phyloP scores from a whole-genome alignment of 2,329 filamentous ascomycete species.

The Cladosporium sphaerospermum region DNA sequence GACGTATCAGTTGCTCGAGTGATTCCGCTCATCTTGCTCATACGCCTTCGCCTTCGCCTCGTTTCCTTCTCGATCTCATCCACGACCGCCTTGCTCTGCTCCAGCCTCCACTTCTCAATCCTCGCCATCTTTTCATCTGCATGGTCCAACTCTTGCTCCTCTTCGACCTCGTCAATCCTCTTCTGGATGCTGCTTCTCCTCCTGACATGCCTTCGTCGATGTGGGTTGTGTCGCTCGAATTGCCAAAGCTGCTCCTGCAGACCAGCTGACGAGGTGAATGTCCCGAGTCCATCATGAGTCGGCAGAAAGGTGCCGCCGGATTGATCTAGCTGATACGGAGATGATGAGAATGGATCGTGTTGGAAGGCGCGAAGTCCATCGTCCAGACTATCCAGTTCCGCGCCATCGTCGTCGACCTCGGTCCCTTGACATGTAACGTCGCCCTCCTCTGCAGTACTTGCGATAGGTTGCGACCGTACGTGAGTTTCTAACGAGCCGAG shows the following conservation, averaged over 20 bases:
- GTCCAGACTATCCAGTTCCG: constrained; percentile 86
- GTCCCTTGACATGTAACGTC: constrained; percentile 20
- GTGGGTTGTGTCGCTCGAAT: constrained; percentile 79
- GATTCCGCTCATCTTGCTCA: constrained; percentile 50
- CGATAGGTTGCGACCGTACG: constrained; percentile 50
- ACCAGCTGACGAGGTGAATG: constrained; percentile 55
- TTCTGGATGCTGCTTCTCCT: constrained; percentile 53
- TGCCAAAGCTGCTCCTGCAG: constrained; percentile 83
- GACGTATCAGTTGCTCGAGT: constrained; percentile 26
- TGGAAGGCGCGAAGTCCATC: constrained; percentile 86
- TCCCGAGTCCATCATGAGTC: constrained; percentile 83
- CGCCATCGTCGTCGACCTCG: constrained; percentile 53
- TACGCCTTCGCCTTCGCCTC: constrained; percentile 53
- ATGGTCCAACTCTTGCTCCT: constrained; percentile 50
- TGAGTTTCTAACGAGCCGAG: constrained; percentile 70
- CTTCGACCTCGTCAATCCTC: constrained; percentile 49
- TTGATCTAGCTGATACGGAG: constrained; percentile 45
- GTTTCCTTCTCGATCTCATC: constrained; percentile 89
- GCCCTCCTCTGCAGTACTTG: constrained; percentile 34
- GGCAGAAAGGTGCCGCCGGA: constrained; percentile 70
- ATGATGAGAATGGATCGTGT: constrained; percentile 49
- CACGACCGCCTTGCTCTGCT: constrained; percentile 78
- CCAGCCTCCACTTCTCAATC: constrained; percentile 86
- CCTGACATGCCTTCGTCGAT: constrained; percentile 52
- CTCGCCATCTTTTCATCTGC: constrained; percentile 67